Conservation (phyloP, 1,284 basidiomycete genomes). For the Ceratobasidium papillatum region DNA sequence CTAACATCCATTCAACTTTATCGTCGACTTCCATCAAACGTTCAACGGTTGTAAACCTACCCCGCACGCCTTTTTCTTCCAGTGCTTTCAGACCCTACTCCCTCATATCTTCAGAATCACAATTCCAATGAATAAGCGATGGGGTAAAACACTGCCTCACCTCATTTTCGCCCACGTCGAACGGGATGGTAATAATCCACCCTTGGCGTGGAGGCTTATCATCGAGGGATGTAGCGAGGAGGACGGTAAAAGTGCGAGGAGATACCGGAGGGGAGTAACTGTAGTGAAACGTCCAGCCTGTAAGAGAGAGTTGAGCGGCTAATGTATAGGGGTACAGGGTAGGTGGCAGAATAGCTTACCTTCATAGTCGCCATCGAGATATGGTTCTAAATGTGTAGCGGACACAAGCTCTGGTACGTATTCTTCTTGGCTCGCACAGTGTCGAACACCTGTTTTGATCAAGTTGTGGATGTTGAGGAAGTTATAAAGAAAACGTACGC, state of each 20-base stretch:
- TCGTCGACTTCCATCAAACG: constrained; percentile 69
- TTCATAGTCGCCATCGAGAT: constrained; percentile 26
- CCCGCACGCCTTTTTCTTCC: constrained; percentile 72
- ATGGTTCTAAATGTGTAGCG: constrained; percentile 35
- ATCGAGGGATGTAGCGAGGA: constrained; percentile 68
- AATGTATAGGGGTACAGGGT: constrained; percentile 1
- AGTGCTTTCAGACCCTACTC: constrained; percentile 66
- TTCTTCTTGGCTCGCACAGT: constrained; percentile 29
- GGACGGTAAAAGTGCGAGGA: constrained; percentile 76
- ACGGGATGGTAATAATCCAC: constrained; percentile 71
- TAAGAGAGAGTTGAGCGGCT: background rate
- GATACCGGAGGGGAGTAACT: constrained; percentile 73
- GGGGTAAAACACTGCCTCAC: constrained; percentile 9
- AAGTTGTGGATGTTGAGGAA: background rate
- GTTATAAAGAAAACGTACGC: background rate
- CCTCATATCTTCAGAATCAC: constrained; percentile 36
- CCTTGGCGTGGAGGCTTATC: constrained; percentile 49
- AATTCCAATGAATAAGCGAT: background rate
- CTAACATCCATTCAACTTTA: constrained; percentile 69
- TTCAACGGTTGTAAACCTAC: constrained; percentile 75
- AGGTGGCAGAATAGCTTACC: background rate
- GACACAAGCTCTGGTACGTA: constrained; percentile 32
- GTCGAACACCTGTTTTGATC: constrained; percentile 11
- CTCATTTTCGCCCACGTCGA: constrained; percentile 56
- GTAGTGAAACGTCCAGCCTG: constrained; percentile 77